phyloP scores from a whole-genome alignment of 768 basidiomycete species.

The Boletellus ananas region DNA sequence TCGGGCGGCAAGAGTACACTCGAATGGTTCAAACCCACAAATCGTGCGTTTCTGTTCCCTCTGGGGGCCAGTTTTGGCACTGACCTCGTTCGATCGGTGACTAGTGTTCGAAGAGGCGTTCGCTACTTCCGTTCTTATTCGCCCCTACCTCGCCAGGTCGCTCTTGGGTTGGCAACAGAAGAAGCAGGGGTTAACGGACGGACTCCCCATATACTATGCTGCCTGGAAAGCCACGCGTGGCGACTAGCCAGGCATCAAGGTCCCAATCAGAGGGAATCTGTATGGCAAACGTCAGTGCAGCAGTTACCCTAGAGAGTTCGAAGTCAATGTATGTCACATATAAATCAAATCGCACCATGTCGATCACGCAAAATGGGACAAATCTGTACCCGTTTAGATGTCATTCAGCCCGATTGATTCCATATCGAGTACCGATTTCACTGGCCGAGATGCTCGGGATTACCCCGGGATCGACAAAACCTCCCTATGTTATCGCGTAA shows the following conservation, averaged over 20 bases:
- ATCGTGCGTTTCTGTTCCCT: slow-evolving; percentile 14
- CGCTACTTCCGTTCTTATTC: slow-evolving; percentile 14
- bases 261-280: too few relatives aligned
- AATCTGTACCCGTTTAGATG: not conserved
- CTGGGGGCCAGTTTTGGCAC: not conserved
- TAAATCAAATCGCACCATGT: too few relatives aligned
- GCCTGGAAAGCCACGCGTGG: slow-evolving; percentile 20
- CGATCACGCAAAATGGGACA: too few relatives aligned
- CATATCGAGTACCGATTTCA: too few relatives aligned
- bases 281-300: too few relatives aligned
- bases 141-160: slow-evolving; percentile 26
- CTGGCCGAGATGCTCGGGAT: too few relatives aligned
- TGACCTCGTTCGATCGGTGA: not conserved
- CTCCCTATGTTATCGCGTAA: too few relatives aligned
- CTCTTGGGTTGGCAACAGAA: slow-evolving; percentile 32
- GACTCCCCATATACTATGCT: slow-evolving; percentile 28
- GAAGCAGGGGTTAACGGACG: slow-evolving; percentile 33
- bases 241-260: not conserved
- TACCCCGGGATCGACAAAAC: too few relatives aligned
- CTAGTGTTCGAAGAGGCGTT: slow-evolving; percentile 26
- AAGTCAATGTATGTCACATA: too few relatives aligned
- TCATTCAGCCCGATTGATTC: too few relatives aligned
- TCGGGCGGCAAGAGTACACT: slow-evolving; percentile 27
- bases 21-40: slow-evolving; percentile 17
- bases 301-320: too few relatives aligned